Evolutionary conservation across 1,284 basidiomycete genomes (phyloP), one percentile per base, ranked within the genome.

Genomic region (Exobasidium cylindrosporum): DNA sequence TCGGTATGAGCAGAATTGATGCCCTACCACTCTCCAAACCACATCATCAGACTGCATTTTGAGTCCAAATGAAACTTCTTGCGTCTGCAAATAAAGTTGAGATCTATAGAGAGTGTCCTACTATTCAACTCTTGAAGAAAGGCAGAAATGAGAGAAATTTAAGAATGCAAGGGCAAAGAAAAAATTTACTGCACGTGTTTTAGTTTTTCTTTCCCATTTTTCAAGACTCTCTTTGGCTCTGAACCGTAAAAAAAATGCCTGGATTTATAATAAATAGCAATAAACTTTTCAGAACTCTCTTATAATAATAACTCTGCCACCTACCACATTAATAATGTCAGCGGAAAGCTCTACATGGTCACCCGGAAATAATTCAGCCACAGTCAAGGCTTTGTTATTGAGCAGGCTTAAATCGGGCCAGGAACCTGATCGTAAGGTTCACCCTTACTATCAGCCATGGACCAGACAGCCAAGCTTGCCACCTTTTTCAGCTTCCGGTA

Each of bases 1-100:
- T 67, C 77, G 77, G 71, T 77, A 79, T 49, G 77, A 78, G 65
- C 78, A 79, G 57, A 75, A 75, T 35, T 73, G 65, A 60, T 76
- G 70, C 11, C 76, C 76, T 58, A 79, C 74, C 53, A 79, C 66
- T 30, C 69, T 68, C 78, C 78, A 79, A 35, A 79, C 68, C 28
- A 78, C 74, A 57, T 79, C 78, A 69, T 79, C 78, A 11, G 77
- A 73, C 69, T 77, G 75, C 72, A 76, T 76, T 3, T 50, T 50
- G 47, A 26, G 4, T 45, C 17, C n/a, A n/a, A n/a, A n/a, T n/a
- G n/a, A n/a, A n/a, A n/a, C n/a, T n/a, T n/a, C 10, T 45, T 45
- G 10, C 23, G n/a, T n/a, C n/a, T n/a, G n/a, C n/a, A n/a, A n/a
- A n/a, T n/a, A n/a, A n/a, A n/a, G n/a, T n/a, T n/a, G n/a, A n/a